A percentile compares a stretch with the other conserved stretches of the same genome.
Conservation (phyloP, 495 filamentous ascomycete genomes). For the Aspergillus bridgeri region DNA sequence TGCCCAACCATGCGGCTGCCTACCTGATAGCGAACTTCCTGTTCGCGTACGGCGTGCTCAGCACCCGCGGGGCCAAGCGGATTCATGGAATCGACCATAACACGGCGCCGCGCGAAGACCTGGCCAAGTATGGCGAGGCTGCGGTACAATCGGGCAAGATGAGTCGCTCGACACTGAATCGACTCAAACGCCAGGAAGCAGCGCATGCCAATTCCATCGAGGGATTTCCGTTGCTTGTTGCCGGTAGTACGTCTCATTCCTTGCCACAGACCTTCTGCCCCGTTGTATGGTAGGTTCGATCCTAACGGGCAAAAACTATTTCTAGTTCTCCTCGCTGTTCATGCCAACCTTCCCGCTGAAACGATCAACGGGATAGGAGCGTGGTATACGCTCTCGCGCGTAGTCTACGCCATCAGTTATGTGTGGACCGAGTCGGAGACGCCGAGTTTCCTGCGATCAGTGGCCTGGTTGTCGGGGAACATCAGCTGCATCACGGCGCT, state of each 20-base stretch:
- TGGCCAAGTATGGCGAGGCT: conserved; percentile 41
- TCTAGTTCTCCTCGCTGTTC: conserved; percentile 27
- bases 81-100: conserved; percentile 49
- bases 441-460: conserved; percentile 38
- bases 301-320: background rate
- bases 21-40: conserved; percentile 47
- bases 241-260: conserved; percentile 27
- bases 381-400: conserved; percentile 42
- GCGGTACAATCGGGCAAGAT: conserved; percentile 50
- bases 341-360: conserved; percentile 34
- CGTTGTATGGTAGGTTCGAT: background rate
- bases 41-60: conserved; percentile 43
- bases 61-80: conserved; percentile 41
- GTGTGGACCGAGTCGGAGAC: conserved; percentile 31
- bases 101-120: conserved; percentile 40
- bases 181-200: conserved; percentile 44
- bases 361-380: conserved; percentile 41
- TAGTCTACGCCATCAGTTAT: conserved; percentile 40
- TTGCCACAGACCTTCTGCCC: background rate
- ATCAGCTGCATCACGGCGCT: conserved; percentile 35
- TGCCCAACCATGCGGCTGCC: conserved; percentile 34
- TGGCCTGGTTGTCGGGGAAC: conserved; percentile 49
- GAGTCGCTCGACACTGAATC: conserved; percentile 38
- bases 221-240: conserved; percentile 45
- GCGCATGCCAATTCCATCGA: conserved; percentile 50